Evolutionary conservation across 306 rosid species (phyloP), one percentile per base, ranked within the genome.

Genomic region (Vigna reflexopilosa): DNA sequence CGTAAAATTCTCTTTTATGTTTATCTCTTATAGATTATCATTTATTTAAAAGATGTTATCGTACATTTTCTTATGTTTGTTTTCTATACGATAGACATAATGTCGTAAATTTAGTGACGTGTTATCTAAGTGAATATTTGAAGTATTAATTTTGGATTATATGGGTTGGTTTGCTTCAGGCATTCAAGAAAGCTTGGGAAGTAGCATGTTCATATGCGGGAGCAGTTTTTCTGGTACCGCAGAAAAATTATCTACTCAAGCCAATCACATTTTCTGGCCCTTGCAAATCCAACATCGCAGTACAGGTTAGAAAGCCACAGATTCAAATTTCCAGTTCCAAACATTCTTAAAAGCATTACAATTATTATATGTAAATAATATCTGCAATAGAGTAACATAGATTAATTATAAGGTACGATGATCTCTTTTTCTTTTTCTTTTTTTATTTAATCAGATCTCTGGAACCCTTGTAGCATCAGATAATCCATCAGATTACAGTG

Each of bases 131-230:
- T 30, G 5, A 30, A 30, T 63, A 2, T 34, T 61, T 57, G 36
- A 22, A 57, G 1, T 24, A 59, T 28, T 57, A 5, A 1, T 9
- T 36, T 16, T 34, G 26, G 9, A 6, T 34, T n/a, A 32, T 7
- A 6, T 64, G 48, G 49, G 16, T 2, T 67, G 50, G 30, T 2
- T 2, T 68, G 47, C 73, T 73, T 74, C 71, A 92, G 96, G 92
- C 96, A 77, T 92, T 92, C 62, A 10, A 38, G 57, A 83, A 86
- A 70, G 93, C 93, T 16, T 92, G 97, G 97, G 10, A 81, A 77
- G 86, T 8, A 51, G 93, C 90, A 68, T 90, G 97, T 68, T 80
- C 90, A 26, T 73, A 76, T 44, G 61, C 34, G 14, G 67, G 49
- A 51, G 77, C 61, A 14, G 75, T 24, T 70, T 52, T 79, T 65